Evolutionary conservation across 345 rosid genomes (phyloP).

Genomic region (Acer saccharum): DNA sequence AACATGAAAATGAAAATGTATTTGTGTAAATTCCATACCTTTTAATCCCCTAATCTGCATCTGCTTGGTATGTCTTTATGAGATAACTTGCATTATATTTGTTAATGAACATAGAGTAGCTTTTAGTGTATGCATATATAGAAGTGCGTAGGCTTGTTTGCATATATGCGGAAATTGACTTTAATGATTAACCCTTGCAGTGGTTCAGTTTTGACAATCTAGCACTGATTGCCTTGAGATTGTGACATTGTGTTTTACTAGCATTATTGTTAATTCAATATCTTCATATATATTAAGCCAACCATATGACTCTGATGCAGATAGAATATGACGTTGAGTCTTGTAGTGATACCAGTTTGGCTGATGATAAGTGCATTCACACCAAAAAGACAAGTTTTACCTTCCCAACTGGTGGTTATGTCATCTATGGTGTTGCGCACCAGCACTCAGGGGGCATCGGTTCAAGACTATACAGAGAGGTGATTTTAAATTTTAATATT

Average conservation of each 20-base stretch:
- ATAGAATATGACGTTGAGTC: constrained; percentile 67
- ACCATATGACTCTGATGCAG: constrained; percentile 33
- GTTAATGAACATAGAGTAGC: background rate
- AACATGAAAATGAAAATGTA: background rate
- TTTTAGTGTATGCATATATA: background rate
- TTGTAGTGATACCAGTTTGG: constrained; percentile 31
- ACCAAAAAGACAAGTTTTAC: constrained; percentile 48
- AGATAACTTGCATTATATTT: background rate
- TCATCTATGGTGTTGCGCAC: constrained; percentile 82
- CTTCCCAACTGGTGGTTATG: constrained; percentile 70
- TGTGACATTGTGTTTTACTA: background rate
- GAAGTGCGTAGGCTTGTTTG: background rate
- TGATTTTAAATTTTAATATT: constrained; percentile 18
- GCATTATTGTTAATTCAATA: background rate
- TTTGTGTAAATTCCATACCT: background rate
- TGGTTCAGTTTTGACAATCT: background rate
- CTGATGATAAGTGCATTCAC: constrained; percentile 41
- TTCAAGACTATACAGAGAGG: constrained; percentile 75
- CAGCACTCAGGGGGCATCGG: constrained; percentile 77
- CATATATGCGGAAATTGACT: background rate
- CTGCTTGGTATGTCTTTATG: background rate
- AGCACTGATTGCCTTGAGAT: background rate
- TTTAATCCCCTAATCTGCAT: background rate
- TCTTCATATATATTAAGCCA: background rate
- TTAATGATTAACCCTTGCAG: background rate